Conservation (phyloP, 2,329 filamentous ascomycete species). For the Grosmannia serpens region DNA sequence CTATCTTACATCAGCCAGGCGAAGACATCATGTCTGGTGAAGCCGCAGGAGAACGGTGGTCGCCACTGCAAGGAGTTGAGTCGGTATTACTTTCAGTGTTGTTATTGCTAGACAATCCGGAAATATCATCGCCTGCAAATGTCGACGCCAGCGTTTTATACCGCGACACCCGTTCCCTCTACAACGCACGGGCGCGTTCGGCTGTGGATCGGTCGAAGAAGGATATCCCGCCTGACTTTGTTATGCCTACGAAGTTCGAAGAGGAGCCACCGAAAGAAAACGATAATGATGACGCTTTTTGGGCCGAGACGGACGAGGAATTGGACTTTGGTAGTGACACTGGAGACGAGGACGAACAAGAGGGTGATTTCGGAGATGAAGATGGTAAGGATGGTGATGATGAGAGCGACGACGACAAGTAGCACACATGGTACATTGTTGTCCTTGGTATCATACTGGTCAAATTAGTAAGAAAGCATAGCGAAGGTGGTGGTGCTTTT, state of each 20-base stretch:
- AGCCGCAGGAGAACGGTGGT: constrained; percentile 83
- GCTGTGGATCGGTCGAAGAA: constrained; percentile 63
- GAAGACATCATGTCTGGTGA: constrained; percentile 91
- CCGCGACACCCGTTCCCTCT: constrained; percentile 58
- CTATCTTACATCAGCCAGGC: constrained; percentile 84
- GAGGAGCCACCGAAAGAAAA: constrained; percentile 47
- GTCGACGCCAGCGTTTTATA: constrained; percentile 85
- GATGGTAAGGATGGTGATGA: constrained; percentile 46
- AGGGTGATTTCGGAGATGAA: constrained; percentile 20
- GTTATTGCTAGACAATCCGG: constrained; percentile 83
- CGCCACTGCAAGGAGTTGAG: constrained; percentile 85
- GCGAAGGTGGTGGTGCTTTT: background rate
- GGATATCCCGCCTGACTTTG: constrained; percentile 68
- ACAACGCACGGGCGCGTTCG: constrained; percentile 56
- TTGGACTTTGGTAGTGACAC: constrained; percentile 69
- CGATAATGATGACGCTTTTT: constrained; percentile 70
- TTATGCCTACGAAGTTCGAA: constrained; percentile 68
- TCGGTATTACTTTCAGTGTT: constrained; percentile 89
- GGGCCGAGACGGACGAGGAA: constrained; percentile 65
- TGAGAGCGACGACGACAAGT: constrained; percentile 31
- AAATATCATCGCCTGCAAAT: constrained; percentile 88
- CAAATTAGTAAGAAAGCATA: background rate
- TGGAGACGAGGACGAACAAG: constrained; percentile 47
- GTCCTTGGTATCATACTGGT: background rate
- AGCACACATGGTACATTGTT: background rate